Evolutionary conservation across 2,329 filamentous ascomycete species (phyloP).

Genomic region (Cercospora brassicicola): DNA sequence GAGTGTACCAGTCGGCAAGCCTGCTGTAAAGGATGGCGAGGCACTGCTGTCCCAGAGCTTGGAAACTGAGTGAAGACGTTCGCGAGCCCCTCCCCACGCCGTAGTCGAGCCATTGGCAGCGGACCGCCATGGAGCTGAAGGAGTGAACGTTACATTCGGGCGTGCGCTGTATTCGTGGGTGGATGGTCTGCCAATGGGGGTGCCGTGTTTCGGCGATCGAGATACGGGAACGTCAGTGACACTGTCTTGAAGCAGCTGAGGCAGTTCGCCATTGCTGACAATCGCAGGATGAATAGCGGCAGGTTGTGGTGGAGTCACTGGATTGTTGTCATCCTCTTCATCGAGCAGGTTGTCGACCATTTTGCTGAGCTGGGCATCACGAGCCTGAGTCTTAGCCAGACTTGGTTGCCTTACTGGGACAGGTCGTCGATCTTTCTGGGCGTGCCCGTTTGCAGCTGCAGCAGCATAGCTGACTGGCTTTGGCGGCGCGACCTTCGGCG

Average conservation of each 20-base stretch:
- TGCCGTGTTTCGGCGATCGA: conserved; percentile 17
- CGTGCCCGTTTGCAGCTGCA: conserved; percentile 31
- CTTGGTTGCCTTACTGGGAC: conserved; percentile 19
- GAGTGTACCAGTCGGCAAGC: conserved; percentile 35
- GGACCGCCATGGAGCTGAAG: conserved; percentile 13
- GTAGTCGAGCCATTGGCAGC: conserved; percentile 1
- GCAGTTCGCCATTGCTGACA: conserved; percentile 44
- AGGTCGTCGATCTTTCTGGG: conserved; percentile 19
- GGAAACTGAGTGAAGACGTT: conserved; percentile 36
- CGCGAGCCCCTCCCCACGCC: conserved; percentile 16
- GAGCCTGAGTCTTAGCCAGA: conserved; percentile 22
- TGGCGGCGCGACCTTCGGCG: conserved; percentile 13
- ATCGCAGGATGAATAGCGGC: conserved; percentile 28
- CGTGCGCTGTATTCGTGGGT: conserved; percentile 11
- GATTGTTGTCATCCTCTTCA: conserved; percentile 48
- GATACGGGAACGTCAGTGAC: conserved; percentile 42
- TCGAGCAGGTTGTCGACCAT: conserved; percentile 61
- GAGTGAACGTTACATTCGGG: conserved; percentile 16
- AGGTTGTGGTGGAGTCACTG: conserved; percentile 50
- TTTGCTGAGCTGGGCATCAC: conserved; percentile 53
- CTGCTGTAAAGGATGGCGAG: conserved; percentile 39
- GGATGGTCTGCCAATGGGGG: conserved; percentile 9
- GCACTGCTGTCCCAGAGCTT: conserved; percentile 32
- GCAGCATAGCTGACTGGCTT: conserved; percentile 38
- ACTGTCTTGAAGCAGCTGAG: conserved; percentile 31